Base-by-base conservation (phyloP, 345 rosid species). In the Anastatica hierochuntica region DNA sequence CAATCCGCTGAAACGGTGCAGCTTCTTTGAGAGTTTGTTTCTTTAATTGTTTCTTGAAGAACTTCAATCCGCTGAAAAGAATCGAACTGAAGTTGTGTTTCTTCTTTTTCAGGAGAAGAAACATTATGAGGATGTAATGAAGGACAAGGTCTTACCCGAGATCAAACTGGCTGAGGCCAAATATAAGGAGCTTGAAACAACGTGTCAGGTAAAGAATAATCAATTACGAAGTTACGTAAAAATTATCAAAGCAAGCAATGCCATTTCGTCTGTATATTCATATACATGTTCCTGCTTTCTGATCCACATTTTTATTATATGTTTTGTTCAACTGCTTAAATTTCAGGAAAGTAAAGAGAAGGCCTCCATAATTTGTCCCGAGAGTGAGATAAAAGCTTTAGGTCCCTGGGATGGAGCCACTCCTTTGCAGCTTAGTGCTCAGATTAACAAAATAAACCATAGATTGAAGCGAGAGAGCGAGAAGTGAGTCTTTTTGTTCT, bases 331-430 rank as follows among this genome's bases (percentile, higher is more conserved):
- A 19, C 21, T 50, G 53, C 59, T 58, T 21, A 44, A 43, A 36
- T 51, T 73, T 60, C 75, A 92, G 98, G 95, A 88, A 60, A 79
- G 69, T 58, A 72, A 65, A 50, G 66, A 64, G 68, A 92, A 87
- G 81, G 98, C 98, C 66, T 92, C 98, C 55, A 77, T 82, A 63
- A 88, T 92, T 62, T 88, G 94, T 72, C 85, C 82, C 19, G 98
- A 81, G 78, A 74, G 72, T 75, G 98, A 88, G 61, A 72, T 88
- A 60, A 56, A 83, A 78, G 78, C 83, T 72, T 70, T 82, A 54
- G 96, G 88, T 61, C 83, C 71, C 53, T 74, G 75, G 77, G 95
- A 84, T 56, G 90, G 82, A 39, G 65, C 83, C 63, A 78, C 79
- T 11, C 84, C 95, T 23, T 96, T 84, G 73, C 84, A 92, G 60